A percentile compares a stretch with the other conserved stretches of the same genome.
Conservation (phyloP, 2,329 filamentous ascomycete species). For the Sporothrix pallida region DNA sequence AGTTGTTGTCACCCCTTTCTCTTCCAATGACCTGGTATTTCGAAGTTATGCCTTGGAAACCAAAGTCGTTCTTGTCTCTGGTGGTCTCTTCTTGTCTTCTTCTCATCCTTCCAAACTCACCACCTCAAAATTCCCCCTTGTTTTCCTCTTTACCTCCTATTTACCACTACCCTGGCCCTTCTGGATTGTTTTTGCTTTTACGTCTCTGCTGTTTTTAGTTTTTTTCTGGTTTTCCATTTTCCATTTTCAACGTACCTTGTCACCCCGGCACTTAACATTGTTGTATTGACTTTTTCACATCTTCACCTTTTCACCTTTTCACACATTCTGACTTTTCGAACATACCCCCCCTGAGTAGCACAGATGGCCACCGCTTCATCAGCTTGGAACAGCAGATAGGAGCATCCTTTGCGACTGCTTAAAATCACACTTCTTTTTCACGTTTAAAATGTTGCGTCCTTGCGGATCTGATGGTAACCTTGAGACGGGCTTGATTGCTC, state of each 20-base stretch:
- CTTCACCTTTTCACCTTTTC: neutral
- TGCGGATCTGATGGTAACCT: no score
- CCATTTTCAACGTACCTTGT: neutral
- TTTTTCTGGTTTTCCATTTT: neutral
- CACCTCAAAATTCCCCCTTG: neutral
- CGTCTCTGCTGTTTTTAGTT: neutral
- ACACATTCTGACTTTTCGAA: neutral
- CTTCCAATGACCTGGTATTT: neutral
- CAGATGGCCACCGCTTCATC: neutral
- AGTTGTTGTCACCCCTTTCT: neutral
- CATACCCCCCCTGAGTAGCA: conserved; percentile 22
- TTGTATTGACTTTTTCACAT: neutral
- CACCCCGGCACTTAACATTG: neutral
- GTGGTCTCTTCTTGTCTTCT: neutral
- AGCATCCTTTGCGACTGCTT: neutral
- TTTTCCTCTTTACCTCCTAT: neutral
- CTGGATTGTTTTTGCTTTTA: conserved; percentile 14
- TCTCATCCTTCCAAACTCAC: neutral
- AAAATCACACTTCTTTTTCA: conserved; percentile 15
- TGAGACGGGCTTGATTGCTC: no score
- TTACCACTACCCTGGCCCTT: conserved; percentile 5
- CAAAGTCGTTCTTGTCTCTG: neutral
- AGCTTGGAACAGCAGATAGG: conserved; percentile 1
- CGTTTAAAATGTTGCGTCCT: neutral
- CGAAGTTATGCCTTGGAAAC: neutral